phyloP scores from a whole-genome alignment of 768 basidiomycete species.

The Boletus eberwhitei region DNA sequence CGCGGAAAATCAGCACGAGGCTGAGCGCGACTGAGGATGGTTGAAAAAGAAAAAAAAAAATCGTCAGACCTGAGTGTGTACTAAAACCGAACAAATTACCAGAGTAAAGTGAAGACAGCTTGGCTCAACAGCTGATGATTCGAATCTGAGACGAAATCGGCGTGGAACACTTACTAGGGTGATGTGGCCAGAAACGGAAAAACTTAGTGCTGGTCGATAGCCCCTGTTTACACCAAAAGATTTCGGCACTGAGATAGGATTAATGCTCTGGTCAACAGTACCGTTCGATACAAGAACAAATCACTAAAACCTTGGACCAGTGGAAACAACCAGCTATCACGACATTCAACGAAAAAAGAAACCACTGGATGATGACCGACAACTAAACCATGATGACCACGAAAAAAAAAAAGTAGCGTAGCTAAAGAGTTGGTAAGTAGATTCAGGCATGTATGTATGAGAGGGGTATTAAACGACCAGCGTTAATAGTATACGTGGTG shows the following conservation, averaged over 20 bases:
- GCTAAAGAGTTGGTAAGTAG: constrained; percentile 8
- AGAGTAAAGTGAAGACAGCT: constrained; percentile 29
- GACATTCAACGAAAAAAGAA: constrained; percentile 5
- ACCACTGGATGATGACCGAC: constrained; percentile 2
- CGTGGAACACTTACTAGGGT: not conserved
- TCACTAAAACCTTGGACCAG: constrained; percentile 2
- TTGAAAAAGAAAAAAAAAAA: not conserved
- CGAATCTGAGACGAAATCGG: constrained; percentile 1
- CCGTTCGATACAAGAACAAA: constrained; percentile 11
- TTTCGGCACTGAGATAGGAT: too few relatives aligned
- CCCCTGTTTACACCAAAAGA: not conserved
- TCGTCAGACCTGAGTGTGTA: not conserved
- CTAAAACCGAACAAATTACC: constrained; percentile 9
- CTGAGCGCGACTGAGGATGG: constrained; percentile 26
- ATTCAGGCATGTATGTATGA: constrained; percentile 15
- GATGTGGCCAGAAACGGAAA: constrained; percentile 15
- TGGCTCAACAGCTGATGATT: constrained; percentile 16
- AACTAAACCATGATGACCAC: constrained; percentile 7
- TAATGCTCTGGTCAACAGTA: not conserved
- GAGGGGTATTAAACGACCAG: constrained; percentile 30
- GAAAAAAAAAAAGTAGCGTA: constrained; percentile 2
- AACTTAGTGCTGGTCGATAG: not conserved
- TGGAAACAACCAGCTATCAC: constrained; percentile 5
- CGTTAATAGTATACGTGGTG: constrained; percentile 17
- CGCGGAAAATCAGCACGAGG: constrained; percentile 34